Evolutionary conservation across 768 basidiomycete species (phyloP), one percentile per base, ranked within the genome.

Genomic region (Coprinellus micaceus): DNA sequence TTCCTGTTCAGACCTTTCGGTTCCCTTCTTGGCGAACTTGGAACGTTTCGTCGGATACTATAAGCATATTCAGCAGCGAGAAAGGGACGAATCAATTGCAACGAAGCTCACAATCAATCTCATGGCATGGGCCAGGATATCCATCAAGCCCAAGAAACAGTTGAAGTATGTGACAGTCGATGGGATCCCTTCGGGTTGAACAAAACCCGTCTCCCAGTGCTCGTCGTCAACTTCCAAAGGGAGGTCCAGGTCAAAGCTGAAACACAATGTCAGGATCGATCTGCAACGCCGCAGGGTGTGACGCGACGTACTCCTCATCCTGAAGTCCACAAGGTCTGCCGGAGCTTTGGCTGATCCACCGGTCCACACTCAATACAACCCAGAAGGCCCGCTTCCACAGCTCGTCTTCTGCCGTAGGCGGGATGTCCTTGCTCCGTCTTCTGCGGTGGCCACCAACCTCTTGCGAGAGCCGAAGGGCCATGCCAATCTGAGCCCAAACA

Each of bases 1-100:
- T 37, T 81, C 78, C 53, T 86, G 79, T 53, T 87, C 84, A 69
- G 84, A 84, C 43, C 81, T 56, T 61, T 71, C 53, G 77, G 75
- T 19, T 72, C 72, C 45, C 77, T 77, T 37, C 80, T 80, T 22
- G 82, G 69, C 3, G 76, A 62, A 22, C 58, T 81, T 81, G 1
- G 80, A 78, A 62, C 82, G 83, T 65, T 84, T 89, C 62, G 86
- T 84, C 12, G 88, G 80, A 66, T 91, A 93, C 89, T 89, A 51
- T 12, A 41, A n/a, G n/a, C n/a, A n/a, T n/a, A n/a, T n/a, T n/a
- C n/a, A n/a, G n/a, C n/a, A n/a, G n/a, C n/a, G n/a, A n/a, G n/a
- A n/a, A n/a, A n/a, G n/a, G n/a, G n/a, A n/a, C n/a, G n/a, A n/a
- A n/a, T n/a, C n/a, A n/a, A n/a, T n/a, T n/a, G n/a, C n/a, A n/a